Evolutionary conservation across 768 basidiomycete species (phyloP).

Genomic region (Pleurotus djamor): DNA sequence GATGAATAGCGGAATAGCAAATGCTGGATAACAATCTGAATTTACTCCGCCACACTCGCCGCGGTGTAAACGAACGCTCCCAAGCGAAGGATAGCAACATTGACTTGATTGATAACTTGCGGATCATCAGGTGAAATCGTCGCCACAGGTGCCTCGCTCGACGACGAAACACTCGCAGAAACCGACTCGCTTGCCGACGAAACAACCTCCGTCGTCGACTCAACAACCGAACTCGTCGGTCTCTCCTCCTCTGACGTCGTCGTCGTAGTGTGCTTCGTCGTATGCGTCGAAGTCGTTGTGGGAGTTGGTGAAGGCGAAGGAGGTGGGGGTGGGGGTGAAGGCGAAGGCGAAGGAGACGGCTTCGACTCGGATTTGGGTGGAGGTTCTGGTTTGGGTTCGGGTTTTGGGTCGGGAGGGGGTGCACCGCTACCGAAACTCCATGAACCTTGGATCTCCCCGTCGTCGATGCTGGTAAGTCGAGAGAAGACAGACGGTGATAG

Average conservation of each 20-base stretch:
- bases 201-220: not conserved
- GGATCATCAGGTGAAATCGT: not conserved
- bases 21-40: not conserved
- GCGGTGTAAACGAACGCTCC: constrained; percentile 2
- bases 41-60: not conserved
- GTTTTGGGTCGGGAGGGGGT: constrained; percentile 12
- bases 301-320: constrained; percentile 11
- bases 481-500: constrained; percentile 43
- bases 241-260: too few relatives aligned
- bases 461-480: constrained; percentile 27
- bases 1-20: not conserved
- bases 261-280: too few relatives aligned
- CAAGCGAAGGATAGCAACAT: constrained; percentile 4
- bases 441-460: constrained; percentile 32
- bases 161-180: constrained; percentile 2
- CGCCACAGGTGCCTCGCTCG: not conserved
- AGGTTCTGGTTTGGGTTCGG: constrained; percentile 7
- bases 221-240: too few relatives aligned
- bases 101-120: constrained; percentile 8
- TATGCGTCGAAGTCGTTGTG: constrained; percentile 8
- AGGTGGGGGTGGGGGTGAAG: constrained; percentile 7
- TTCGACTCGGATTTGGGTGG: constrained; percentile 16
- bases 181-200: constrained; percentile 6
- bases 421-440: constrained; percentile 35
- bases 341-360: constrained; percentile 12